These are phyloP conservation scores for Trichoderma sp. DNA, from an alignment of 2,329 filamentous ascomycete genomes.

Conservation along the genomic window DNA sequence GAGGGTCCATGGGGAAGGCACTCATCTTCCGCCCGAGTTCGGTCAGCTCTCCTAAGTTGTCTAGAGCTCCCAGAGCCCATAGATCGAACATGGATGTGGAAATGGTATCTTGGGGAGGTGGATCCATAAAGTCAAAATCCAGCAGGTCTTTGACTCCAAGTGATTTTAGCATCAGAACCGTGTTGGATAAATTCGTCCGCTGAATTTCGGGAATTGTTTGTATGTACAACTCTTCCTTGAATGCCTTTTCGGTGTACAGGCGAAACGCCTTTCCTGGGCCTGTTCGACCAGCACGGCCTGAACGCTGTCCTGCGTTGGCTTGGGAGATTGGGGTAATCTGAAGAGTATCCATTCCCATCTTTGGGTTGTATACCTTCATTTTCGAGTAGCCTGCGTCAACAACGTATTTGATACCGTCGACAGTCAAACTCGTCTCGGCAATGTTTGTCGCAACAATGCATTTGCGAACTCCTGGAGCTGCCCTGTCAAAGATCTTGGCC, in stretches of 20 bases:
- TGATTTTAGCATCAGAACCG: conserved; percentile 89
- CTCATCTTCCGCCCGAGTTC: conserved; percentile 89
- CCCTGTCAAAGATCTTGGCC: conserved; percentile 94
- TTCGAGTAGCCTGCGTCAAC: conserved; percentile 96
- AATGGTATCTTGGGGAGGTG: conserved; percentile 95
- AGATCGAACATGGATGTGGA: conserved; percentile 96
- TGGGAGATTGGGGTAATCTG: conserved; percentile 98
- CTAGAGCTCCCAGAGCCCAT: conserved; percentile 90
- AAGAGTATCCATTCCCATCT: conserved; percentile 98
- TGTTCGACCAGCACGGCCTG: conserved; percentile 89
- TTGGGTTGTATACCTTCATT: conserved; percentile 96
- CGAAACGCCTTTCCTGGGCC: conserved; percentile 95
- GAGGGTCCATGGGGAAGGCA: conserved; percentile 96
- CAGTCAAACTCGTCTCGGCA: conserved; percentile 94
- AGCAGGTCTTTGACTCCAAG: conserved; percentile 90
- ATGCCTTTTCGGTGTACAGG: conserved; percentile 90
- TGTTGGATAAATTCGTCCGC: conserved; percentile 92
- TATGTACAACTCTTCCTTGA: conserved; percentile 92
- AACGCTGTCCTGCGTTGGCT: conserved; percentile 90
- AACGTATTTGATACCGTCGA: conserved; percentile 99
- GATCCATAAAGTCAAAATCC: conserved; percentile 99
- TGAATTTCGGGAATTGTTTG: conserved; percentile 98
- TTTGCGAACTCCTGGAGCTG: conserved; percentile 86
- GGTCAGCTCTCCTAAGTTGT: conserved; percentile 91
- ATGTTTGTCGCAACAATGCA: conserved; percentile 99